These are phyloP conservation scores for Plectosphaerella plurivora DNA, from an alignment of 2,329 filamentous ascomycete species.

Conservation along the genomic window DNA sequence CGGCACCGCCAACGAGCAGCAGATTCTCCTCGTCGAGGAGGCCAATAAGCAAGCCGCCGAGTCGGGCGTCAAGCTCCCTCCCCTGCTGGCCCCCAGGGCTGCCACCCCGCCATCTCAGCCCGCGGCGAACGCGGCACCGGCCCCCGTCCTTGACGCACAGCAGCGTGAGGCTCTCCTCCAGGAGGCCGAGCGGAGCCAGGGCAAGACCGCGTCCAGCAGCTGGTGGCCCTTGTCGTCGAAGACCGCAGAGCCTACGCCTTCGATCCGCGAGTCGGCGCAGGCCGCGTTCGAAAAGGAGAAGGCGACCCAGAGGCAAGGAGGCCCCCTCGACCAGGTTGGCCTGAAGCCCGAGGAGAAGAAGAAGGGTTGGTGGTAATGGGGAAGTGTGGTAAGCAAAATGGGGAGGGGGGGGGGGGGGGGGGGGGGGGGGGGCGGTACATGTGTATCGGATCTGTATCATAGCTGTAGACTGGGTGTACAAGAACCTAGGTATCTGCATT, in stretches of 20 bases:
- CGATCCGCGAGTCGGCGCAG: constrained; percentile 32
- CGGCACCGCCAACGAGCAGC: constrained; percentile 51
- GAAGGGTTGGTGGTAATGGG: constrained; percentile 39
- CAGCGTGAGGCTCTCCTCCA: neutral
- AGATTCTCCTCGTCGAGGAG: constrained; percentile 53
- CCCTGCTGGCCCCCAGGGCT: constrained; percentile 41
- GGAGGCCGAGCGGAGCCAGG: neutral
- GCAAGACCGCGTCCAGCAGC: constrained; percentile 2
- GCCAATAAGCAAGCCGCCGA: constrained; percentile 44
- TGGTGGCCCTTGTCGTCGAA: constrained; percentile 31
- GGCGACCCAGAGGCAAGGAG: constrained; percentile 45
- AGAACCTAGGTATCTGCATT: constrained; percentile 9
- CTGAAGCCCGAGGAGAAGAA: constrained; percentile 27
- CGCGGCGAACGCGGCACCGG: constrained; percentile 14
- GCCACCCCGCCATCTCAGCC: constrained; percentile 14
- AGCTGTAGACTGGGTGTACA: constrained; percentile 12
- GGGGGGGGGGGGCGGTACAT: neutral
- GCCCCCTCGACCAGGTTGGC: constrained; percentile 46
- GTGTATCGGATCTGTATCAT: constrained; percentile 28
- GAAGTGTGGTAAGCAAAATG: neutral
- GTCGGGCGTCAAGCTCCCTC: constrained; percentile 42
- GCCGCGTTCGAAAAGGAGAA: constrained; percentile 44
- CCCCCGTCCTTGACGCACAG: neutral
- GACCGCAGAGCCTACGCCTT: constrained; percentile 20
- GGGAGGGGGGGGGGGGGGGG: neutral